Evolutionary conservation across 192 early-diverging fungal species (phyloP), one percentile per base, ranked within the genome.

Genomic region (Coemansia sp.): DNA sequence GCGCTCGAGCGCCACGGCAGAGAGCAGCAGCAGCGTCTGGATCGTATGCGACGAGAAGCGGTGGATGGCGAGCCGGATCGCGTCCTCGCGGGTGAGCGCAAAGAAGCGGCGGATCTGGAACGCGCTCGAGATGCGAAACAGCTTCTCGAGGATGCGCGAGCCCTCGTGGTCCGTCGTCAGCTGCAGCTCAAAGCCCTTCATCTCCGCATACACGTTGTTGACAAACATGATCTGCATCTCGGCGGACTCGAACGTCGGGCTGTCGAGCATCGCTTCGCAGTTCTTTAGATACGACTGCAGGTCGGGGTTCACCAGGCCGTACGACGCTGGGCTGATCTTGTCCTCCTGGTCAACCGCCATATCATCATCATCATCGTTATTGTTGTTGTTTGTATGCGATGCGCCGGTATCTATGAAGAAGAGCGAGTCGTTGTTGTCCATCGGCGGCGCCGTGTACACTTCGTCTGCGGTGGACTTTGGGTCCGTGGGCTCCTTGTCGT

Each of bases 31-130:
- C 16, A 95, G 63, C 14, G 92, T 92, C 81, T 95, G 93, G 48
- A 86, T 84, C 0, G 92, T 92, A 58, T 95, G 93, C 1, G 92
- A 94, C 3, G 90, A 91, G 62, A 91, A 94, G 49, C 87, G 89
- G 63, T 95, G 92, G 16, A 85, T 81, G 29, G 92, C 91, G 35
- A 95, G 77, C 52, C 85, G 82, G 23, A 84, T 55, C 32, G 72
- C 83, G 50, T 83, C 80, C 54, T 85, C 84, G 35, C 79, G 78
- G 19, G 87, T 64, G 31, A 77, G 65, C 54, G 82, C 74, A 60
- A 88, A 81, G 56, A 92, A 89, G 18, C 86, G 78, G 22, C 90
- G 84, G 19, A 93, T 71, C 63, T 91, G 89, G 57, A 87, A 85
- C 62, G 90, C 87, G 54, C 83, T 79, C 0, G 91, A 88, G 9